phyloP scores from a whole-genome alignment of 768 basidiomycete genomes.

The Suillus variegatus region DNA sequence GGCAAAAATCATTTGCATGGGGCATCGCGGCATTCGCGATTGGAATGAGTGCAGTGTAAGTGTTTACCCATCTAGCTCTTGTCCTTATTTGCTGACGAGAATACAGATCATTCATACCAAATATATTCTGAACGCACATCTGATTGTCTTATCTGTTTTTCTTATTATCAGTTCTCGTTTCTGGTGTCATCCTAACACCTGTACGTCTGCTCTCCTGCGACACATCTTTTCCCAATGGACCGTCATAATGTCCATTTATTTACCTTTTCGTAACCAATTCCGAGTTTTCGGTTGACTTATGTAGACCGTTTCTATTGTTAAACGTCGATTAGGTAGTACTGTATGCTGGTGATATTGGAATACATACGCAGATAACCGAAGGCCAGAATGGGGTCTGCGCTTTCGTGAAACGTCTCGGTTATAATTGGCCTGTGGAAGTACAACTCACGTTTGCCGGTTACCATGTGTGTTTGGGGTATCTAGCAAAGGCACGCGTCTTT shows the following conservation, averaged over 20 bases:
- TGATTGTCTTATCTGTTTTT: slow-evolving; percentile 18
- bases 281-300: slow-evolving; percentile 1
- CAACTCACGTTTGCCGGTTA: background rate
- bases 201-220: slow-evolving; percentile 21
- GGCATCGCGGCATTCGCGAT: slow-evolving; percentile 83
- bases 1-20: slow-evolving; percentile 79
- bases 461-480: background rate
- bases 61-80: slow-evolving; percentile 22
- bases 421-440: background rate
- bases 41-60: slow-evolving; percentile 80
- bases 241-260: background rate
- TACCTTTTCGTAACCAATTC: background rate
- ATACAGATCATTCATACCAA: slow-evolving; percentile 58
- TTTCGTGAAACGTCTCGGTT: background rate
- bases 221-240: slow-evolving; percentile 11
- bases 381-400: background rate
- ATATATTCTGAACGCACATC: slow-evolving; percentile 47
- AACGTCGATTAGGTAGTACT: slow-evolving; percentile 9
- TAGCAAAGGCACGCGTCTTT: background rate
- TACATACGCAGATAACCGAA: background rate
- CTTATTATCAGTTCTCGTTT: slow-evolving; percentile 14
- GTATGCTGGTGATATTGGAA: slow-evolving; percentile 1
- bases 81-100: background rate
- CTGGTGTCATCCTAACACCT: slow-evolving; percentile 21
- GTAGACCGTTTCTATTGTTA: slow-evolving; percentile 7